Evolutionary conservation across 192 early-diverging fungal genomes (phyloP).

Genomic region (Coemansia erecta): DNA sequence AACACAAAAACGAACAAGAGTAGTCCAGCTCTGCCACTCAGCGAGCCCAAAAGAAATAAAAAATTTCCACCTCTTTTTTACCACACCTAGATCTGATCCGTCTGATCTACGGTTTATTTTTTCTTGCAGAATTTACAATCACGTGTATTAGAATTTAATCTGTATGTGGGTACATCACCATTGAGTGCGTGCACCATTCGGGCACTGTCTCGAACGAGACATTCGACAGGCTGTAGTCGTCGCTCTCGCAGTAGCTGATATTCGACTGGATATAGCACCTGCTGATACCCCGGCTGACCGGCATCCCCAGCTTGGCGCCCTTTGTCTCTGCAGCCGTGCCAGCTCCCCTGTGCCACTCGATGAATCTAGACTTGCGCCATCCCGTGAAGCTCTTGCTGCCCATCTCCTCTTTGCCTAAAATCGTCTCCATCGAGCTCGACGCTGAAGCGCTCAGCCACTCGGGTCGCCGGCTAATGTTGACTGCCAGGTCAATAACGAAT

Average conservation of each 20-base stretch:
- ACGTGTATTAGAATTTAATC: not conserved
- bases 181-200: slow-evolving; percentile 2
- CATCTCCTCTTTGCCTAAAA: not conserved
- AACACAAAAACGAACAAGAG: no score
- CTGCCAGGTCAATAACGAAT: slow-evolving; percentile 14
- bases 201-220: slow-evolving; percentile 14
- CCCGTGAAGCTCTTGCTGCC: slow-evolving; percentile 17
- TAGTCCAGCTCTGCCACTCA: no score
- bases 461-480: slow-evolving; percentile 9
- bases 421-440: slow-evolving; percentile 1
- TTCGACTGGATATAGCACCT: slow-evolving; percentile 16
- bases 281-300: slow-evolving; percentile 4
- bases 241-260: slow-evolving; percentile 12
- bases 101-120: no score
- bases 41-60: no score
- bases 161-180: slow-evolving; percentile 10
- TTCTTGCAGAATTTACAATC: not conserved
- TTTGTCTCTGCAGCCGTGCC: not conserved
- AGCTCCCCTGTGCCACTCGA: slow-evolving; percentile 5
- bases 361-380: slow-evolving; percentile 15
- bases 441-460: slow-evolving; percentile 15
- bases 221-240: slow-evolving; percentile 19
- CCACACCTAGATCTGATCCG: no score
- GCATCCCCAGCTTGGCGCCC: no score
- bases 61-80: no score